These are phyloP conservation scores for Pichia sp. DNA, from an alignment of 1,139 yeast species.

Conservation along the genomic window DNA sequence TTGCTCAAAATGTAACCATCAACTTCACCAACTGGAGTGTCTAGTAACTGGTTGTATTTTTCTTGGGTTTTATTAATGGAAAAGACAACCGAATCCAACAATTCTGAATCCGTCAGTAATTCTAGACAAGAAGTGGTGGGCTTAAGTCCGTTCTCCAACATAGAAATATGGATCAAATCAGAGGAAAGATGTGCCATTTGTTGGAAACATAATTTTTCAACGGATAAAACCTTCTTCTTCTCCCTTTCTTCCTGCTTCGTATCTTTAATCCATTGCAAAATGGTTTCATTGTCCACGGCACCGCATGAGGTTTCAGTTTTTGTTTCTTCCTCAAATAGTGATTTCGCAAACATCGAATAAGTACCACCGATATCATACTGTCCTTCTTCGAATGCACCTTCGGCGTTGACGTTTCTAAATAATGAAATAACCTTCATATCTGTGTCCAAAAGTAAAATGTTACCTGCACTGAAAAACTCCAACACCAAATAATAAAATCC, in stretches of 20 bases:
- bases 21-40: slow-evolving; percentile 26
- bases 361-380: slow-evolving; percentile 67
- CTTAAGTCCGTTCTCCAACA: slow-evolving; percentile 39
- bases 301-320: slow-evolving; percentile 10
- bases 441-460: slow-evolving; percentile 68
- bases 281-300: slow-evolving; percentile 28
- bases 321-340: slow-evolving; percentile 32
- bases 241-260: slow-evolving; percentile 23
- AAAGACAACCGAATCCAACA: slow-evolving; percentile 27
- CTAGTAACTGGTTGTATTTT: slow-evolving; percentile 26
- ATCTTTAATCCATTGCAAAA: slow-evolving; percentile 41
- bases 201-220: slow-evolving; percentile 64
- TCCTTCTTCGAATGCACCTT: slow-evolving; percentile 44
- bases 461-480: slow-evolving; percentile 95
- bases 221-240: slow-evolving; percentile 44
- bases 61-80: slow-evolving; percentile 45
- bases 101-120: slow-evolving; percentile 17
- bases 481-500: slow-evolving; percentile 71
- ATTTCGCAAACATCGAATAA: slow-evolving; percentile 51
- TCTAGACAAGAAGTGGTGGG: slow-evolving; percentile 24
- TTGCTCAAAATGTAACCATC: slow-evolving; percentile 64
- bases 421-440: slow-evolving; percentile 61
- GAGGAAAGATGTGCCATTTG: slow-evolving; percentile 71
- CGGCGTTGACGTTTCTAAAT: slow-evolving; percentile 58
- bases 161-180: slow-evolving; percentile 58